Base-by-base conservation (phyloP, 2,329 filamentous ascomycete genomes). In the Cordyceps fumosorosea region DNA sequence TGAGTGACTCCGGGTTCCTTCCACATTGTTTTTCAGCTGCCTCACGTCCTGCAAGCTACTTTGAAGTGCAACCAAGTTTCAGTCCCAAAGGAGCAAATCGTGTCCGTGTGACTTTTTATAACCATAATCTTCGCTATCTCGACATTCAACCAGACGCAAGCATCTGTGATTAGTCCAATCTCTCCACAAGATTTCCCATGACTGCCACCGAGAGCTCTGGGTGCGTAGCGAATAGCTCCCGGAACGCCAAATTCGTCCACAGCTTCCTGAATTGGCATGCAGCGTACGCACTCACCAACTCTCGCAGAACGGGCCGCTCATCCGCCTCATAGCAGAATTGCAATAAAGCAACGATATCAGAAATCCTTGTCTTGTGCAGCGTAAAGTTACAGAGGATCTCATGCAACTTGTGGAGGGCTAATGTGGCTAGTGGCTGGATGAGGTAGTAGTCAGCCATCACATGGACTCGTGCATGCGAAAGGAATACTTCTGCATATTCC, bases 371-470 rank as follows among this genome's bases (percentile, higher is more conserved):
- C 10, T 20, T 20, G 29, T 54, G 29, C 14, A 54, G 51, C 16
- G 18, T 54, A 20, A 54, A 54, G 12, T 12, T 54, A 24, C 29
- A 42, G 14, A 66, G 42, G 8, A 56, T 22, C 22, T 51, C 14
- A 32, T 65, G 62, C 1, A 66, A 34, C 40, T 44, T 63, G 20
- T 47, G 22, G n/a, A 64, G 58, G 3, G 65, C 62, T 16, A 62
- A 32, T 3, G 45, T n/a, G 47, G 64, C 64, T 12, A 66, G 32
- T 2, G 32, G 40, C 5, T 37, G 12, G 16, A 66, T 62, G 5
- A 44, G 55, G 26, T 66, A 66, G 26, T 62, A 63, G 42, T 65
- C 62, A n/a, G 64, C 64, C 12, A 66, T 62, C 20, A 58, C 53
- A 50, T 63, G 65, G 3, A 66, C 24, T 37, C 60, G 52, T 26